Evolutionary conservation across 257 asterid species (phyloP), one percentile per base, ranked within the genome.

Genomic region (Ilex asprella): DNA sequence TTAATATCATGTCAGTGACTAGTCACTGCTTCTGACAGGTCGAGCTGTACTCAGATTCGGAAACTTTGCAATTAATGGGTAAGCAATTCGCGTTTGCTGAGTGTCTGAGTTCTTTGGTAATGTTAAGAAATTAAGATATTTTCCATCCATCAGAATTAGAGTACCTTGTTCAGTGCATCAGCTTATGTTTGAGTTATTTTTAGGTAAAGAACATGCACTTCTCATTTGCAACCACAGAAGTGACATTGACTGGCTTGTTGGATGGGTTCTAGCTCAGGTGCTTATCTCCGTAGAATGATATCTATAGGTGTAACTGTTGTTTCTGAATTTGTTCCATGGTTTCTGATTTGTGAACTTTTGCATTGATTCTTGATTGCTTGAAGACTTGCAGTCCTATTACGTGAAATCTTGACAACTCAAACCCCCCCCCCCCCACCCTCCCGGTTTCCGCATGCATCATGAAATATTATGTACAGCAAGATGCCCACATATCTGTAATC

Each of bases 201-300:
- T 78, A 89, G 97, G 94, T 57, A 86, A 86, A 76, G 97, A 89
- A 70, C 82, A 70, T 39, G 94, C 94, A 60, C 91, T 89, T 66
- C 72, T 89, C 72, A 81, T 89, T 62, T 85, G 78, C 68, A 87
- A 85, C 72, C 94, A 87, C 72, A 78, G 73, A 73, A 82, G 95
- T 67, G 95, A 87, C 60, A 82, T 87, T 56, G 95, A 87, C 75
- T 87, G 95, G 94, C 88, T 87, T 67, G 86, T 87, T 11, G 94
- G 95, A 63, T 87, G 88, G 94, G 84, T 87, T 66, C 56, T 87
- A 60, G 94, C 95, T 72, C 84, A 87, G 95, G 95, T 87, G 68
- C 31, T 58, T 72, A 56, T 70, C 60, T 31, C 32, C 70, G 75
- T 70, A 16, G 31, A 53, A 8, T 49, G 3, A n/a, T 11, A 49